phyloP scores from a whole-genome alignment of 1,284 basidiomycete genomes.

The Wallemia mellicola region DNA sequence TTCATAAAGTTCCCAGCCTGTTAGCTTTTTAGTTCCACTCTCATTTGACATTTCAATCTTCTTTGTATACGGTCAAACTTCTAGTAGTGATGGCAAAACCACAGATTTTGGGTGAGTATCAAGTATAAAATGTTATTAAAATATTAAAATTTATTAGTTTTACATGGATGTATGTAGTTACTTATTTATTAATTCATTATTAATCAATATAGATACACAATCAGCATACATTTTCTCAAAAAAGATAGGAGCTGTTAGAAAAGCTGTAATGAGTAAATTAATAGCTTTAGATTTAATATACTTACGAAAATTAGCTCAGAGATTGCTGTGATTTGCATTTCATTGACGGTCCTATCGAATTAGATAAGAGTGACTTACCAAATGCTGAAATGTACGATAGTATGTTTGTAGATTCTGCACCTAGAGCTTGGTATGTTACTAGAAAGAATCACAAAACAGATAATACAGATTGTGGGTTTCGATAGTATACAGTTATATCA shows the following conservation, averaged over 20 bases:
- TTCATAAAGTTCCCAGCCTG: conserved; percentile 55
- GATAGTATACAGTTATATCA: too few species aligned
- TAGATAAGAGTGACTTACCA: not conserved
- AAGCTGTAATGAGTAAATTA: too few species aligned
- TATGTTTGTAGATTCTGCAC: not conserved
- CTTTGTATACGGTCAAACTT: not conserved
- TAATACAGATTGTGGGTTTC: not conserved
- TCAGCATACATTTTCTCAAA: not conserved
- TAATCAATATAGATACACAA: not conserved
- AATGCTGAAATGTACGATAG: not conserved
- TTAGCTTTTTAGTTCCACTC: conserved; percentile 22
- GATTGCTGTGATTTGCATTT: not conserved
- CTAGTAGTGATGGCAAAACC: not conserved
- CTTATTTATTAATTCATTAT: not conserved
- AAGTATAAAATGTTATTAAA: not conserved
- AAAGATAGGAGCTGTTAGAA: not conserved
- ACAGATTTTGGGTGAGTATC: not conserved
- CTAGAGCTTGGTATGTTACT: not conserved
- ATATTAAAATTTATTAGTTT: not conserved
- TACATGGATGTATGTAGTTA: not conserved
- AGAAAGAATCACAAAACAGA: not conserved
- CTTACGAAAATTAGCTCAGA: too few species aligned
- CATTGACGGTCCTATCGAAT: not conserved
- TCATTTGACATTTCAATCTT: not conserved
- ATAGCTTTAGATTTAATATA: too few species aligned